These are phyloP conservation scores for Exsudoporus floridanus DNA, from an alignment of 1,284 basidiomycete genomes.

Conservation along the genomic window DNA sequence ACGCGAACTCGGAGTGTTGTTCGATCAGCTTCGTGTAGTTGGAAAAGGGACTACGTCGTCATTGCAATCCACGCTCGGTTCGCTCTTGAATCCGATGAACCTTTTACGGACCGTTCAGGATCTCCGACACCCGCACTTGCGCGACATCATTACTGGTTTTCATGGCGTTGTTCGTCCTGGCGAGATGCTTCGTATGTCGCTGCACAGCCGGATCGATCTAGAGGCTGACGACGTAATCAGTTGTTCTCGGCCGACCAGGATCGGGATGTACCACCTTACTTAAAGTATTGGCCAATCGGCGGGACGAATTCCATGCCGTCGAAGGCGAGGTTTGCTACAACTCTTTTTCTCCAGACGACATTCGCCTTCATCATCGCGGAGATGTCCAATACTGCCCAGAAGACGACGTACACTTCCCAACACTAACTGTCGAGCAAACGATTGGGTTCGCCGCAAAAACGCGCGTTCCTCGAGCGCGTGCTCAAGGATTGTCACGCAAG, in stretches of 20 bases:
- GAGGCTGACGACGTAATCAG: slow-evolving; percentile 27
- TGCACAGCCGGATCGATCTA: not conserved
- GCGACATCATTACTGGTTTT: slow-evolving; percentile 49
- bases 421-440: slow-evolving; percentile 70
- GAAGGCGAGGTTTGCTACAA: slow-evolving; percentile 70
- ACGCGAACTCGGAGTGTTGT: slow-evolving; percentile 39
- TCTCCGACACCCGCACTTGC: slow-evolving; percentile 40
- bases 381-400: slow-evolving; percentile 70
- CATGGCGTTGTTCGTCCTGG: slow-evolving; percentile 55
- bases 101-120: slow-evolving; percentile 28
- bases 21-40: slow-evolving; percentile 38
- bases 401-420: slow-evolving; percentile 76
- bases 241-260: slow-evolving; percentile 64
- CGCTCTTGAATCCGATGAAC: slow-evolving; percentile 39
- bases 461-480: slow-evolving; percentile 53
- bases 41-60: slow-evolving; percentile 38
- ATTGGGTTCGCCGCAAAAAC: slow-evolving; percentile 63
- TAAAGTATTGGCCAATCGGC: slow-evolving; percentile 70
- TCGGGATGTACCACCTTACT: slow-evolving; percentile 76
- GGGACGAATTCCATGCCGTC: slow-evolving; percentile 57
- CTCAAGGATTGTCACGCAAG: slow-evolving; percentile 44
- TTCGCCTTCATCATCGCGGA: slow-evolving; percentile 58
- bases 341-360: slow-evolving; percentile 54
- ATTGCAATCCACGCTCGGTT: slow-evolving; percentile 44
- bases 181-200: slow-evolving; percentile 56